Base-by-base conservation (phyloP, 2,329 filamentous ascomycete genomes). In the Xylariaceae sp. region DNA sequence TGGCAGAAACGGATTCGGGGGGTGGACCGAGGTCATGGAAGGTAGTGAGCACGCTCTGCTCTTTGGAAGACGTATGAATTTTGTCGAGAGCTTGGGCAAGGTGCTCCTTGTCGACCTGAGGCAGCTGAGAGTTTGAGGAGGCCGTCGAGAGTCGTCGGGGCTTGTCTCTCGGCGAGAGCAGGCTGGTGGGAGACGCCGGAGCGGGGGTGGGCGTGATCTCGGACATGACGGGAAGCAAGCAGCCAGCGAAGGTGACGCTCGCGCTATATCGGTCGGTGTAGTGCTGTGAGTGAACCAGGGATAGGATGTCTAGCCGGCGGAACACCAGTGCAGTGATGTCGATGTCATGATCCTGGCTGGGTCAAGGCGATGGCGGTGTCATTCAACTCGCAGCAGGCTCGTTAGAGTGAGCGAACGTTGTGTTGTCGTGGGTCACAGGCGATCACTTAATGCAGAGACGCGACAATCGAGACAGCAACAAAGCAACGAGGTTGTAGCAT, bases 21-120 rank as follows among this genome's bases (percentile, higher is more conserved):
- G 85, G 84, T 1, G 86, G 79, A 1, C 87, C 88, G 62, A 95
- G 91, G 64, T 96, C 91, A 70, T 95, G 95, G 71, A 97, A 97
- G 9, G 90, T 95, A 2, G 92, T 97, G 42, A 97, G 76, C 32
- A 84, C 82, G 55, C 87, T 87, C 32, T 88, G 88, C 65, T 89
- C 87, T 63, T 88, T 95, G n/a, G 91, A 90, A 6, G 88, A 85
- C 44, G 77, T 90, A 68, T 96, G 92, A 58, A 96, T 96, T 61
- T 89, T 85, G 69, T 95, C 87, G 53, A 96, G 82, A 15, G 86
- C 81, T 54, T 89, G 82, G 32, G 87, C 83, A 35, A 92, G 76
- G 49, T 88, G 85, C 55, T 90, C 87, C 64, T 82, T 87, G 66
- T 91, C 87, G 38, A 82, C 71, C 43, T 79, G 76, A 2, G 75